A percentile compares a stretch with the other conserved stretches of the same genome.
phyloP scores from a whole-genome alignment of 495 filamentous ascomycete species.

The Chlorociboria aeruginascens region DNA sequence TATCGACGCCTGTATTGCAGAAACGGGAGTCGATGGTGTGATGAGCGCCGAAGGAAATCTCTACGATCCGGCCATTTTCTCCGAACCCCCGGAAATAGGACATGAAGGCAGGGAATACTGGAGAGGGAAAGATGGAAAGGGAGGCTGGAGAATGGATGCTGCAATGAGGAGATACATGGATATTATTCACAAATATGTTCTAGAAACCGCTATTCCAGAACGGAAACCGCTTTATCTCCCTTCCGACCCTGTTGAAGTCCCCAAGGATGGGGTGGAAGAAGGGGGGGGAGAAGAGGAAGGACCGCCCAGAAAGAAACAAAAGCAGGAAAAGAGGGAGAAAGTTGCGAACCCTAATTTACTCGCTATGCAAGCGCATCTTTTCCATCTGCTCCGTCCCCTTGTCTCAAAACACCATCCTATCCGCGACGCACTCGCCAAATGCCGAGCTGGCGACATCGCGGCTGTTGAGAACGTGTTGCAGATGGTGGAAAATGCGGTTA shows the following conservation, averaged over 20 bases:
- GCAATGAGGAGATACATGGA: slow-evolving; percentile 81
- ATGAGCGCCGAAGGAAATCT: slow-evolving; percentile 96
- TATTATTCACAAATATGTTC: slow-evolving; percentile 67
- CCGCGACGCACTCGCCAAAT: slow-evolving; percentile 63
- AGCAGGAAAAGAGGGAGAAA: slow-evolving; percentile 32
- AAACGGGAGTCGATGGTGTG: slow-evolving; percentile 83
- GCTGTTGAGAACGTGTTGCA: slow-evolving; percentile 60
- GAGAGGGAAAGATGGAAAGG: slow-evolving; percentile 65
- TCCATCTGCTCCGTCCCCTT: slow-evolving; percentile 78
- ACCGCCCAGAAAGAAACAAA: slow-evolving; percentile 50
- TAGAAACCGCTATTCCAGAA: slow-evolving; percentile 46
- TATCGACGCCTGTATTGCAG: slow-evolving; percentile 63
- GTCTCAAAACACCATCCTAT: slow-evolving; percentile 67
- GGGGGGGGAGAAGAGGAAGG: slow-evolving; percentile 25
- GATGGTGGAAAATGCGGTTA: slow-evolving; percentile 57
- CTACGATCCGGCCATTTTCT: slow-evolving; percentile 81
- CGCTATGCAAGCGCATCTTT: slow-evolving; percentile 86
- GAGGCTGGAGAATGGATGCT: slow-evolving; percentile 83
- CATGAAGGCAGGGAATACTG: slow-evolving; percentile 68
- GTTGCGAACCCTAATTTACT: slow-evolving; percentile 48
- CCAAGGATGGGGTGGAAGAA: slow-evolving; percentile 20
- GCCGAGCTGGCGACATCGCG: slow-evolving; percentile 48
- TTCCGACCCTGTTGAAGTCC: slow-evolving; percentile 35
- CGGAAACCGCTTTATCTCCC: slow-evolving; percentile 65
- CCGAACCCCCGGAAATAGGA: slow-evolving; percentile 47